A percentile compares a stretch with the other conserved stretches of the same genome.
These are phyloP conservation scores for Monotropa hypopitys DNA, from an alignment of 179 eudicot species.

Conservation along the genomic window DNA sequence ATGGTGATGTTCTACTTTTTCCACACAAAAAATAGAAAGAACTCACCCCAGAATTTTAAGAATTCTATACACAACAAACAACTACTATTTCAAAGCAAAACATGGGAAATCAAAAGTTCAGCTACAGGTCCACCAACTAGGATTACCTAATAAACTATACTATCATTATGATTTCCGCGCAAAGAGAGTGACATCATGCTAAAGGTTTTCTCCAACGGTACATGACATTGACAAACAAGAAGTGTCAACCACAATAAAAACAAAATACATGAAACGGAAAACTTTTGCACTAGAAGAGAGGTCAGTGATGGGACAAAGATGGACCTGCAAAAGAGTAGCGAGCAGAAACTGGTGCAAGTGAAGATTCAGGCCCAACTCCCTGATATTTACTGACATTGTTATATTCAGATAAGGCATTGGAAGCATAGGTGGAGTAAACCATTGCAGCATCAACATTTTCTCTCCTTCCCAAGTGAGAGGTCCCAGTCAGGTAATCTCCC, in stretches of 20 bases:
- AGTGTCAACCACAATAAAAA: neutral
- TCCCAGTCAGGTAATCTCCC: neutral
- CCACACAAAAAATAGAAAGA: too few relatives aligned
- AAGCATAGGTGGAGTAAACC: conserved; percentile 20
- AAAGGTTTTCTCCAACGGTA: too few relatives aligned
- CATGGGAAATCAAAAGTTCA: neutral
- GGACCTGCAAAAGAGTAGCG: conserved; percentile 59
- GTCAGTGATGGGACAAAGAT: conserved; percentile 27
- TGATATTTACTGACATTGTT: conserved; percentile 17
- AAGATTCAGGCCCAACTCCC: conserved; percentile 17
- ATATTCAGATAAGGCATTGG: conserved; percentile 22
- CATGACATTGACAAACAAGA: too few relatives aligned
- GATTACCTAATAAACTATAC: neutral
- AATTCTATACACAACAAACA: neutral
- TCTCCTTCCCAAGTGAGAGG: neutral
- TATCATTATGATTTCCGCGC: neutral
- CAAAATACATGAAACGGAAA: neutral
- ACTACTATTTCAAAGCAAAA: neutral
- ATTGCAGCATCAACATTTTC: conserved; percentile 18
- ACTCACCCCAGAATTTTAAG: neutral
- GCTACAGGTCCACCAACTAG: neutral
- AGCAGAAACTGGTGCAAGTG: conserved; percentile 33
- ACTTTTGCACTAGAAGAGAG: neutral
- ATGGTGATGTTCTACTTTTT: too few relatives aligned
- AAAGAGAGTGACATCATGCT: too few relatives aligned